Evolutionary conservation across 495 filamentous ascomycete species (phyloP).

Genomic region (Poronia punctata): DNA sequence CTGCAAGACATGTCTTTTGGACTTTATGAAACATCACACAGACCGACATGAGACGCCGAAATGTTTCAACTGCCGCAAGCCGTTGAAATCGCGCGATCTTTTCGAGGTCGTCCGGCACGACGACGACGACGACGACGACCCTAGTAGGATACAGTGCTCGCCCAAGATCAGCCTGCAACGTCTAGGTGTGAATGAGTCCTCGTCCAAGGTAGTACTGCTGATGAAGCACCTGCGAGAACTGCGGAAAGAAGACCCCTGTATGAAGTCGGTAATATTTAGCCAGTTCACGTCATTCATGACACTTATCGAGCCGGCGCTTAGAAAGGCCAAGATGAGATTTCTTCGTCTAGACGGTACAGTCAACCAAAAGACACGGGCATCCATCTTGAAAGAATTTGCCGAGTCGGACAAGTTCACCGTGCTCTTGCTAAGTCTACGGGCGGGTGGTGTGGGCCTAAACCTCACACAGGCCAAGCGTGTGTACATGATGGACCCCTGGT

Average conservation of each 20-base stretch:
- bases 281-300: slow-evolving; percentile 97
- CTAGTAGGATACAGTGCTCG: slow-evolving; percentile 31
- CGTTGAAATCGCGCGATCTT: slow-evolving; percentile 73
- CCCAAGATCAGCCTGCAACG: slow-evolving; percentile 75
- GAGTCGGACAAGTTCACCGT: slow-evolving; percentile 48
- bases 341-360: slow-evolving; percentile 89
- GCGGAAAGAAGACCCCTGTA: slow-evolving; percentile 50
- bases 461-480: slow-evolving; percentile 81
- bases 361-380: slow-evolving; percentile 73
- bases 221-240: slow-evolving; percentile 65
- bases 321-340: slow-evolving; percentile 62
- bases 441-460: slow-evolving; percentile 91
- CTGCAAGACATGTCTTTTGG: slow-evolving; percentile 82
- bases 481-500: slow-evolving; percentile 99
- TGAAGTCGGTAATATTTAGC: slow-evolving; percentile 91
- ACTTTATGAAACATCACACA: slow-evolving; percentile 80
- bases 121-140: slow-evolving; percentile 31
- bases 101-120: slow-evolving; percentile 74
- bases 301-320: slow-evolving; percentile 73
- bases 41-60: slow-evolving; percentile 65
- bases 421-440: slow-evolving; percentile 76
- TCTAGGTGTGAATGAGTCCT: slow-evolving; percentile 63
- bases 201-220: slow-evolving; percentile 78
- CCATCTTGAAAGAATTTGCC: slow-evolving; percentile 66
- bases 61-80: slow-evolving; percentile 84